phyloP scores from a whole-genome alignment of 495 filamentous ascomycete genomes.

The Massariosphaeria phaeospora region DNA sequence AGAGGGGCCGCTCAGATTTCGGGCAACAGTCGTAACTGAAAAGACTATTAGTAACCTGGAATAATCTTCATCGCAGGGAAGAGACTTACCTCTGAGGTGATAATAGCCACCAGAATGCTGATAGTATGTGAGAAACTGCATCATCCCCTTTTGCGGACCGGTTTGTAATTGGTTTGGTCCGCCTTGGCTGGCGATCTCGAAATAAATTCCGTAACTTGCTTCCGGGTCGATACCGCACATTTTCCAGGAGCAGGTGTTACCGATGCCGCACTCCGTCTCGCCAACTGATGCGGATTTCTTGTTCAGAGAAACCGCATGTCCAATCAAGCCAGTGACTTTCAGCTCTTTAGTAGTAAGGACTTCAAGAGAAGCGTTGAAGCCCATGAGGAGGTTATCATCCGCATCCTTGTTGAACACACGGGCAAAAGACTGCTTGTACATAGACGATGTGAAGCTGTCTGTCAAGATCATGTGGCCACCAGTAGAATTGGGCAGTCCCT shows the following conservation, averaged over 20 bases:
- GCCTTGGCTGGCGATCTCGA: constrained; percentile 93
- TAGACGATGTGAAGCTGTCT: constrained; percentile 97
- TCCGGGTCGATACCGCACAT: constrained; percentile 97
- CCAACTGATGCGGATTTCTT: constrained; percentile 97
- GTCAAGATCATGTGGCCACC: constrained; percentile 98
- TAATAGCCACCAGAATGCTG: constrained; percentile 95
- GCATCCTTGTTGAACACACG: constrained; percentile 96
- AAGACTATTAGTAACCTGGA: constrained; percentile 6
- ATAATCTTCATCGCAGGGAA: constrained; percentile 38
- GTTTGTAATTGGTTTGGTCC: constrained; percentile 81
- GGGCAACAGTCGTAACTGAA: constrained; percentile 86
- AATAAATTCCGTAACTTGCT: constrained; percentile 93
- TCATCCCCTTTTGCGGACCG: constrained; percentile 86
- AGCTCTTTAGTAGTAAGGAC: constrained; percentile 97
- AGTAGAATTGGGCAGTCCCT: constrained; percentile 91
- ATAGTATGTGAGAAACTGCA: constrained; percentile 99
- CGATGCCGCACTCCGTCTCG: constrained; percentile 97
- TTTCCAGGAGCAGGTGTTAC: constrained; percentile 99
- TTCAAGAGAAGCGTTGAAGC: constrained; percentile 95
- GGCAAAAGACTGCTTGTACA: constrained; percentile 99
- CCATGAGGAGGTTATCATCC: constrained; percentile 93
- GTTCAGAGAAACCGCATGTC: constrained; percentile 91
- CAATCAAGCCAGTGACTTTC: constrained; percentile 97
- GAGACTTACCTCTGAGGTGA: constrained; percentile 54
- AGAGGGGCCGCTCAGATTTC: constrained; percentile 86